Conservation (phyloP, 441 rosid species). For the Adansonia gregorii region DNA sequence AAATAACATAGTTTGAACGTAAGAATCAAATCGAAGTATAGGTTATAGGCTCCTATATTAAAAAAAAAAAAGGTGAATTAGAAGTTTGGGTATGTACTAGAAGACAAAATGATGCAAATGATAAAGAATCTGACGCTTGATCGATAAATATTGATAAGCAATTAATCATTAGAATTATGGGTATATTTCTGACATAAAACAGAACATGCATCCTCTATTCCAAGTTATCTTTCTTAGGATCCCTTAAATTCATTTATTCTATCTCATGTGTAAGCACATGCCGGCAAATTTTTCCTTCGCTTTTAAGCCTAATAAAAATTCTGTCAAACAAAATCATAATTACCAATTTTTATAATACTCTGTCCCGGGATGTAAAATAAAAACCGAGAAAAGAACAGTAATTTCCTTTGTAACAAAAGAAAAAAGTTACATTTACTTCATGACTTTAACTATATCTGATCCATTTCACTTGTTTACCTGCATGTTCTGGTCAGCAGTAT, state of each 20-base stretch:
- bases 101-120: not conserved
- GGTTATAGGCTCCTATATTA: too few relatives aligned
- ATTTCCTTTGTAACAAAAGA: not conserved
- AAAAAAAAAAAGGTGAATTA: not conserved
- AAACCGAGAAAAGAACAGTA: not conserved
- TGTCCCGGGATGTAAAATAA: not conserved
- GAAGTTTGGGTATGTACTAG: not conserved
- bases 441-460: not conserved
- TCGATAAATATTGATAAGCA: not conserved
- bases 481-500: not conserved
- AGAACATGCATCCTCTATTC: not conserved
- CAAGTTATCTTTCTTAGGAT: not conserved
- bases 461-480: not conserved
- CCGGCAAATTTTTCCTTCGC: slow-evolving; percentile 2
- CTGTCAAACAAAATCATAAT: not conserved
- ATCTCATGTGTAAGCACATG: slow-evolving; percentile 20
- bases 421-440: not conserved
- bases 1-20: too few relatives aligned
- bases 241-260: not conserved
- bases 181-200: not conserved
- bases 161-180: not conserved
- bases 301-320: slow-evolving; percentile 5
- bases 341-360: not conserved
- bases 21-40: too few relatives aligned
- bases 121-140: not conserved